phyloP scores from a whole-genome alignment of 805 yeast genomes.

The Wickerhamomyces queroliae region DNA sequence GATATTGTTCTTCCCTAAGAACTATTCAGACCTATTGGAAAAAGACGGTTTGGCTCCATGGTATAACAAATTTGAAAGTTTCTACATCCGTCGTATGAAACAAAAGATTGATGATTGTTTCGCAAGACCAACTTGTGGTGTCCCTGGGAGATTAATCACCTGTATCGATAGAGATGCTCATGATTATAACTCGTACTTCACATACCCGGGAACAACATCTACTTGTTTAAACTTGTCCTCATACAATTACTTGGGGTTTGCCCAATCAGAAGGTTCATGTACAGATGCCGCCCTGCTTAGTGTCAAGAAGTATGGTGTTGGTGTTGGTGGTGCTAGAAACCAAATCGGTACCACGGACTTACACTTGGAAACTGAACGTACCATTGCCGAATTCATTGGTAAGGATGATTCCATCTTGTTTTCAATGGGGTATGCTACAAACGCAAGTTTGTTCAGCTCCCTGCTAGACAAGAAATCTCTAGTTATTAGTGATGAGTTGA shows the following conservation, averaged over 20 bases:
- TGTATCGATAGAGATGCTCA: slow-evolving; percentile 75
- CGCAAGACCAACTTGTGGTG: slow-evolving; percentile 94
- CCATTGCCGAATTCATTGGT: slow-evolving; percentile 82
- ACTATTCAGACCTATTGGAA: slow-evolving; percentile 62
- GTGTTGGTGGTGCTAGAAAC: slow-evolving; percentile 74
- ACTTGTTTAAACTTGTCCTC: slow-evolving; percentile 84
- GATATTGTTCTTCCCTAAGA: slow-evolving; percentile 59
- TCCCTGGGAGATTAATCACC: slow-evolving; percentile 87
- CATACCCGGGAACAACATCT: slow-evolving; percentile 69
- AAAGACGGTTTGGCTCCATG: slow-evolving; percentile 93
- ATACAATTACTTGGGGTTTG: slow-evolving; percentile 94
- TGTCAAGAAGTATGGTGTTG: slow-evolving; percentile 66
- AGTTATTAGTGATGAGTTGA: slow-evolving; percentile 89
- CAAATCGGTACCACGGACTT: slow-evolving; percentile 71
- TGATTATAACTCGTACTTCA: slow-evolving; percentile 57
- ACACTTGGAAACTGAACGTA: slow-evolving; percentile 66
- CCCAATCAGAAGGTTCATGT: slow-evolving; percentile 90
- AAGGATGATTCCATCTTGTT: slow-evolving; percentile 83
- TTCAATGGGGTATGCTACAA: slow-evolving; percentile 95
- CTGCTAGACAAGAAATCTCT: slow-evolving; percentile 83
- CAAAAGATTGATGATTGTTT: slow-evolving; percentile 90
- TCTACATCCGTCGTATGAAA: slow-evolving; percentile 89
- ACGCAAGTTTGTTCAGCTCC: slow-evolving; percentile 80
- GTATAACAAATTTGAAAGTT: slow-evolving; percentile 89
- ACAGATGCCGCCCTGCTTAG: slow-evolving; percentile 68